A percentile compares a stretch with the other conserved stretches of the same genome.
These are phyloP conservation scores for Zychaea mexicana DNA, from an alignment of 371 early-diverging fungal genomes.

Conservation along the genomic window DNA sequence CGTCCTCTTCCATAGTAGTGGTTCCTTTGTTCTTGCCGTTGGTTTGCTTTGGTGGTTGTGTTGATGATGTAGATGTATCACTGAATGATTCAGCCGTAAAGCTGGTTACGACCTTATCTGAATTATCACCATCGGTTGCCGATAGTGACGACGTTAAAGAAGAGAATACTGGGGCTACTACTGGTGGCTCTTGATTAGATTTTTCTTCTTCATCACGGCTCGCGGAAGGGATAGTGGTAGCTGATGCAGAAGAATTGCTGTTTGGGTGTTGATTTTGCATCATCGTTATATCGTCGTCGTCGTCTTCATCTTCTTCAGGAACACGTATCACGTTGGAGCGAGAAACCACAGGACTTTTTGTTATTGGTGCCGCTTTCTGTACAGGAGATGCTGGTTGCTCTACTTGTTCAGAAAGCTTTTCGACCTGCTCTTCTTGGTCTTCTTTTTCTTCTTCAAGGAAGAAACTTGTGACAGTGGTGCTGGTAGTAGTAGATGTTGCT, in stretches of 20 bases:
- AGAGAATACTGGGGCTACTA: too few species aligned
- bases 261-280: not conserved
- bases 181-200: too few species aligned
- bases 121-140: too few species aligned
- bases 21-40: not conserved
- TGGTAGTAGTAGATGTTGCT: slow-evolving; percentile 19
- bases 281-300: not conserved
- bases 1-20: not conserved
- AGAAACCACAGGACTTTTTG: not conserved
- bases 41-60: not conserved
- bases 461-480: not conserved
- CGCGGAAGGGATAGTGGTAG: too few species aligned
- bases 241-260: not conserved
- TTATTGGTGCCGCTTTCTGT: not conserved
- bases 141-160: too few species aligned
- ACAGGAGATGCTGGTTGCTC: not conserved
- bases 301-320: not conserved
- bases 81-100: not conserved
- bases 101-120: too few species aligned
- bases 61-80: not conserved
- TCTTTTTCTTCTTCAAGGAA: not conserved
- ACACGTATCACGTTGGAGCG: not conserved
- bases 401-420: not conserved
- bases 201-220: too few species aligned
- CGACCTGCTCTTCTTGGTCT: not conserved